phyloP scores from a whole-genome alignment of 345 rosid genomes.

The Salix viminalis region DNA sequence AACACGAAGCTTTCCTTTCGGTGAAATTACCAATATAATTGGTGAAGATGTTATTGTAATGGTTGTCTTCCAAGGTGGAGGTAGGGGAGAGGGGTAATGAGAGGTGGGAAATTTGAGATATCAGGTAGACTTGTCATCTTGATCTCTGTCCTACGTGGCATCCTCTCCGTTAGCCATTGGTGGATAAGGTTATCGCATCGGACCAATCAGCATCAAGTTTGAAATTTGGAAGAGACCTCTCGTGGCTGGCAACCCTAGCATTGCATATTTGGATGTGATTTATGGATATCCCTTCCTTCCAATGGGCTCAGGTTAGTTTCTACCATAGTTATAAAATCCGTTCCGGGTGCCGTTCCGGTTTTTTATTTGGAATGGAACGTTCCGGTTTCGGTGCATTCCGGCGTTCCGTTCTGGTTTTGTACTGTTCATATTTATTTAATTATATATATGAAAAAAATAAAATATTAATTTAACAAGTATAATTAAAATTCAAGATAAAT shows the following conservation, averaged over 20 bases:
- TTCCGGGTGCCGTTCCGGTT: too few species aligned
- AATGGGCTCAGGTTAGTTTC: background rate
- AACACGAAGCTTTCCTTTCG: background rate
- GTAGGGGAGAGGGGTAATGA: conserved; percentile 5
- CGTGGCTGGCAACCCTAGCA: background rate
- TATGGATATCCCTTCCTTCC: background rate
- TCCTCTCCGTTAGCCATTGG: conserved; percentile 25
- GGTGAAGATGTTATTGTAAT: conserved; percentile 1
- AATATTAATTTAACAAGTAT: too few species aligned
- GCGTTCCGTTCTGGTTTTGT: too few species aligned
- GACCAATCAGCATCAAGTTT: conserved; percentile 37
- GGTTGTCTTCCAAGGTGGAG: conserved; percentile 18
- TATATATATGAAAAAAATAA: too few species aligned
- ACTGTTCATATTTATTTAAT: too few species aligned
- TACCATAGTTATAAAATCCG: too few species aligned
- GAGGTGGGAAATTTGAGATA: conserved; percentile 39
- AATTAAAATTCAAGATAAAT: too few species aligned
- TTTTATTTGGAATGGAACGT: too few species aligned
- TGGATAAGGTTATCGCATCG: conserved; percentile 66
- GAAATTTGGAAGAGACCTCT: conserved; percentile 8
- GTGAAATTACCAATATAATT: conserved; percentile 3
- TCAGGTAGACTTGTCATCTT: conserved; percentile 16
- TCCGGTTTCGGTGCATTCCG: too few species aligned
- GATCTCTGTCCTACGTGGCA: conserved; percentile 55
- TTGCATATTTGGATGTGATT: background rate